Base-by-base conservation (phyloP, 768 basidiomycete species). In the Saitozyma podzolica region DNA sequence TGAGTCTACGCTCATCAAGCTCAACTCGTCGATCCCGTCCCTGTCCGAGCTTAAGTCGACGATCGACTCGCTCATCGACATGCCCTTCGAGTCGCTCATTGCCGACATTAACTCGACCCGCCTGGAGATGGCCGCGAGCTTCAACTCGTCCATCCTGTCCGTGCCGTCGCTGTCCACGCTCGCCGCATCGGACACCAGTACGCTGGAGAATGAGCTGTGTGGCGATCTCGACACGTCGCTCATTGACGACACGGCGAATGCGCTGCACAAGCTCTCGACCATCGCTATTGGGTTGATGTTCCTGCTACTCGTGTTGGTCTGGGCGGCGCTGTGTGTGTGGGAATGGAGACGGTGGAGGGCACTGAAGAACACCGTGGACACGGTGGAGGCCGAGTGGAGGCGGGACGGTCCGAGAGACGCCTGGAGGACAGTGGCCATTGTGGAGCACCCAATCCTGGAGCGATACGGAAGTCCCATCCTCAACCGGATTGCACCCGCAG, bases 71-170 rank as follows among this genome's bases (percentile, higher is more conserved):
- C 66, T 82, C 45, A 74, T 81, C 59, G 63, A 69, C 8, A 88
- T 85, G 0, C 95, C 95, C 0, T 96, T 98, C 74, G 90, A 96
- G 72, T 82, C 86, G 3, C 78, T 97, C 56, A 96, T 93, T 79
- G 82, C 86, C 63, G 90, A 94, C 54, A 92, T 98, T 78, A 95
- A 95, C 74, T 84, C 87, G 61, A 93, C 92, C 0, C 89, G 96
- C 66, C 73, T 84, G 40, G 84, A 84, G n/a, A 82, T 94, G 47
- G 81, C 83, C n/a, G 58, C 67, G 1, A 64, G 59, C 42, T 89
- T 93, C 79, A 84, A 90, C 70, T 82, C 88, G 8, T 85, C 87
- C 9, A 78, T 85, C 9, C 84, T 96, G 20, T 90, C 93, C 10
- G 84, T 94, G 9, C 94, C 94, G 0, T 61, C 69, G 40, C 62